A percentile compares a stretch with the other conserved stretches of the same genome.
phyloP scores from a whole-genome alignment of 257 asterid species.

The Mitragyna speciosa region DNA sequence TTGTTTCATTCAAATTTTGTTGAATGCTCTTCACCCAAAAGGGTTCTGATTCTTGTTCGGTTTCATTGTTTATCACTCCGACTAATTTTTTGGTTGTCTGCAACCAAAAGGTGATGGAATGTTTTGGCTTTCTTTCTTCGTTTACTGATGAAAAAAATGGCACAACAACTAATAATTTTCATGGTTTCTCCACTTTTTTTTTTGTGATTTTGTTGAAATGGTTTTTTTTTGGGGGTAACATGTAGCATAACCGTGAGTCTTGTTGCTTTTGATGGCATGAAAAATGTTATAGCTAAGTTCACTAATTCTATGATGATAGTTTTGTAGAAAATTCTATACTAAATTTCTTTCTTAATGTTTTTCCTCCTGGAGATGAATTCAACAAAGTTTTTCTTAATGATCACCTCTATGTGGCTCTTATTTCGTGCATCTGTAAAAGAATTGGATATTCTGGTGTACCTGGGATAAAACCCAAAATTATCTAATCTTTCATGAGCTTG shows the following conservation, averaged over 20 bases:
- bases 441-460: not conserved
- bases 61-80: not conserved
- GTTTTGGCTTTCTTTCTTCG: not conserved
- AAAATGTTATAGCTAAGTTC: not conserved
- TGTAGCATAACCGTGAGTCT: not conserved
- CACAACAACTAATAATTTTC: not conserved
- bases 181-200: not conserved
- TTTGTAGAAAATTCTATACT: not conserved
- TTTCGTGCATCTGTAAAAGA: too few species aligned
- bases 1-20: not conserved
- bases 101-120: not conserved
- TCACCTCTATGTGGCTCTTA: too few species aligned
- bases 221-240: not conserved
- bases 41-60: constrained; percentile 1
- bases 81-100: not conserved
- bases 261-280: not conserved
- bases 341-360: not conserved
- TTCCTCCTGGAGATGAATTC: not conserved
- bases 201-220: not conserved
- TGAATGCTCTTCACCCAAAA: not conserved
- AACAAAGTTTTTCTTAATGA: not conserved
- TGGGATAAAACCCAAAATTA: too few species aligned
- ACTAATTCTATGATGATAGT: not conserved
- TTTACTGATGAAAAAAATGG: not conserved
- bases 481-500: not conserved